Percentiles rank a stretch among this genome's conserved stretches.
These are phyloP conservation scores for Paraconiothyrium sp. DNA, from an alignment of 2,329 filamentous ascomycete species.

Conservation along the genomic window DNA sequence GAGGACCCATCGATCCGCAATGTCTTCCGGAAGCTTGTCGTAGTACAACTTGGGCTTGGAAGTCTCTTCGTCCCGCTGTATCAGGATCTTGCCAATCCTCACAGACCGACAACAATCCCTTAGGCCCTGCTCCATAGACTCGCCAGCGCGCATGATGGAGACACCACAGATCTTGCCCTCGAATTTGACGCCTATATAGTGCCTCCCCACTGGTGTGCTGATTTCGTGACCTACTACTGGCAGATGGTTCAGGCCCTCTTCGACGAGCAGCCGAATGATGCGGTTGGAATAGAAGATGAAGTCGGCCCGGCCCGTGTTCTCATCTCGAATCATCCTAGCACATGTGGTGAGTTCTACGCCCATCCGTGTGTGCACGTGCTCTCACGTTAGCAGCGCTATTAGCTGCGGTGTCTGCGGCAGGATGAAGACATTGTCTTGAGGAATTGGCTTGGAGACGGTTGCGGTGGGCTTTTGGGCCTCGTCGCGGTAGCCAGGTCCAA, in stretches of 20 bases:
- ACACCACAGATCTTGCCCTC: constrained; percentile 99
- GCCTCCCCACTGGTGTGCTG: constrained; percentile 87
- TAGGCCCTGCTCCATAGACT: constrained; percentile 97
- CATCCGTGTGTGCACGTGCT: constrained; percentile 35
- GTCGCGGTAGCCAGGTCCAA: constrained; percentile 82
- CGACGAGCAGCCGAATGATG: constrained; percentile 94
- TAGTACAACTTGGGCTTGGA: constrained; percentile 93
- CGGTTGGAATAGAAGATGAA: constrained; percentile 99
- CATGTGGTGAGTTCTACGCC: constrained; percentile 19
- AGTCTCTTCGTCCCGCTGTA: constrained; percentile 97
- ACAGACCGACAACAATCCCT: constrained; percentile 98
- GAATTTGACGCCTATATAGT: constrained; percentile 91
- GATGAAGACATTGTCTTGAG: constrained; percentile 87
- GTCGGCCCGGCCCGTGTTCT: constrained; percentile 87
- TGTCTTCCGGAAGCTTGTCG: constrained; percentile 95
- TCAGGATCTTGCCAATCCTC: constrained; percentile 96
- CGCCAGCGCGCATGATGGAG: constrained; percentile 96
- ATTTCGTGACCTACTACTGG: constrained; percentile 89
- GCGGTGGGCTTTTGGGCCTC: constrained; percentile 83
- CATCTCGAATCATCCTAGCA: constrained; percentile 90
- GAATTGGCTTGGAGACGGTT: constrained; percentile 84
- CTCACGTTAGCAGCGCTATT: constrained; percentile 96
- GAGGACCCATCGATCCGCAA: constrained; percentile 90
- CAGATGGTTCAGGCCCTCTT: constrained; percentile 96
- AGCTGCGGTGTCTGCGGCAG: constrained; percentile 94